Percentiles rank a stretch among this genome's conserved stretches.
These are phyloP conservation scores for Mycena leptocephala DNA, from an alignment of 768 basidiomycete genomes.

Conservation along the genomic window DNA sequence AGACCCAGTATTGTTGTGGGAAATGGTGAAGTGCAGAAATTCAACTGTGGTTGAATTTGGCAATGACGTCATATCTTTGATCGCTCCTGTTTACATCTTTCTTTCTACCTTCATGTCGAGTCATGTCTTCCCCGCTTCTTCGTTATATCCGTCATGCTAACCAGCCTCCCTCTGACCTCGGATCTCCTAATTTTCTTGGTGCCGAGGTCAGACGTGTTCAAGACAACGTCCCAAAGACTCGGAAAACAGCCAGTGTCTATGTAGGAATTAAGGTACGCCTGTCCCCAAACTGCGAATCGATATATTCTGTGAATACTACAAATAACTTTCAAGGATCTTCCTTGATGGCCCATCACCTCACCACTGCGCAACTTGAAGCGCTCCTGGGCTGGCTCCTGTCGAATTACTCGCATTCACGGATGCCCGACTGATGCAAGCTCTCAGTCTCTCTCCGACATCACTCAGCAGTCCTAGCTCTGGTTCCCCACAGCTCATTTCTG, in stretches of 20 bases:
- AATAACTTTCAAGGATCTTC: constrained; percentile 20
- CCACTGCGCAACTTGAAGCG: background rate
- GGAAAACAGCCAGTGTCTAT: constrained; percentile 45
- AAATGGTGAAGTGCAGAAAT: too few species aligned
- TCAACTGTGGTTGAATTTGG: background rate
- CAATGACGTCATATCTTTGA: background rate
- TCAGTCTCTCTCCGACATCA: constrained; percentile 16
- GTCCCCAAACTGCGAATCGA: background rate
- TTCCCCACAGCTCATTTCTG: constrained; percentile 53
- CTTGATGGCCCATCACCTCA: constrained; percentile 35
- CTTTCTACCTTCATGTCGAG: background rate
- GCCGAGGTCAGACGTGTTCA: constrained; percentile 44
- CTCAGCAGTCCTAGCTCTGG: constrained; percentile 33
- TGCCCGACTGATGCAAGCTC: constrained; percentile 37
- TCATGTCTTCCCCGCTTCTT: background rate
- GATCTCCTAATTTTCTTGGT: constrained; percentile 36
- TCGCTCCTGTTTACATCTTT: background rate
- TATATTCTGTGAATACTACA: background rate
- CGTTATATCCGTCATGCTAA: constrained; percentile 26
- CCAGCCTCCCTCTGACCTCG: constrained; percentile 12
- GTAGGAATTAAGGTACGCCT: constrained; percentile 43
- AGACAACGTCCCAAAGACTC: constrained; percentile 25
- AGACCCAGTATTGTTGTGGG: too few species aligned
- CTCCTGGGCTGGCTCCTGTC: constrained; percentile 3
- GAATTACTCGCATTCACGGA: constrained; percentile 34